Base-by-base conservation (phyloP, 352 stramenopile species). In the Saprolegnia parasitica region DNA sequence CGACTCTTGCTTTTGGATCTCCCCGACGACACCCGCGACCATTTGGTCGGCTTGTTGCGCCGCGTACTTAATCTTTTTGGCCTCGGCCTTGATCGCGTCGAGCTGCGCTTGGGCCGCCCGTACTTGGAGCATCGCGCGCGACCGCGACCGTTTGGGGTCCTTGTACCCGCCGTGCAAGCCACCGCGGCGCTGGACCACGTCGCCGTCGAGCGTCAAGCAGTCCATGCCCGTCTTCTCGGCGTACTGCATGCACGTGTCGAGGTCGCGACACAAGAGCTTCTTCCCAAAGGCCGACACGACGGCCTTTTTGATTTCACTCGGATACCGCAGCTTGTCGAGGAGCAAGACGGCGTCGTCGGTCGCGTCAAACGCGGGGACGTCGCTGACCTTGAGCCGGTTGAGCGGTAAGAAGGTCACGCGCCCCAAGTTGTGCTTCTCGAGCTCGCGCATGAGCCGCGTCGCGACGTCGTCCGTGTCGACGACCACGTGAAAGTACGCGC, bases 391-490 rank as follows among this genome's bases (percentile, higher is more conserved):
- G 76, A 97, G 80, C 62, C 97, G 78, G 84, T 90, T 87, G 20
- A 98, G 80, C 20, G 98, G 98, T 74, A 99, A 83, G 77, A 99
- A 99, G 1, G 97, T 99, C 32, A 99, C 86, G 37, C 97, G 86
- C 0, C 97, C 97, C 52, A 97, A 73, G 68, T 96, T 97, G 56
- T 97, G 89, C 65, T 88, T 83, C 73, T 98, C 96, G 29, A 99
- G 79, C 26, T 97, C 86, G 57, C 85, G 81, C 90, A 99, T 98
- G 55, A 99, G 88, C 37, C 81, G 72, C 15, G 96, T 86, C 2
- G 97, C 97, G 18, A 96, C 99, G 55, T 96, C 94, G 73, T 99
- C 97, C 3, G 90, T 98, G 77, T 99, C 96, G 23, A 99, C 98
- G 57, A 99, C 96, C 18, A 99, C 95, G 74, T 99, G 96, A 77